Conservation (phyloP, 345 rosid species). For the Hypericum androsaemum region DNA sequence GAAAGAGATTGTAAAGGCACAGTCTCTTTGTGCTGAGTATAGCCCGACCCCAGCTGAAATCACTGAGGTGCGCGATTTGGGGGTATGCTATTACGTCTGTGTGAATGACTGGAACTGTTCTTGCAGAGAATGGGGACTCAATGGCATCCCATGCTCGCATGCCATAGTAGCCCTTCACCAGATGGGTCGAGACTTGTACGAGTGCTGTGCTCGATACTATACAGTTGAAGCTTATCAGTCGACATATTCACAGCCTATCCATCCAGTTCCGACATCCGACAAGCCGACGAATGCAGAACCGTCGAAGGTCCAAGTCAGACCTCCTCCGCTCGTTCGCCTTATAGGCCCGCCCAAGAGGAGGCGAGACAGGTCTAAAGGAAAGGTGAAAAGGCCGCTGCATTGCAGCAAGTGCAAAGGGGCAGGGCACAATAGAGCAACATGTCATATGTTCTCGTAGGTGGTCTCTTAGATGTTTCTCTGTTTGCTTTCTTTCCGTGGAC, state of each 20-base stretch:
- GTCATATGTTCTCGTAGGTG: constrained; percentile 18
- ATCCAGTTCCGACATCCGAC: constrained; percentile 18
- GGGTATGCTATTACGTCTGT: constrained; percentile 6
- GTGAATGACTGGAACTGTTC: constrained; percentile 15
- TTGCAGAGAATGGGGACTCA: constrained; percentile 20
- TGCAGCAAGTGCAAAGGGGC: constrained; percentile 26
- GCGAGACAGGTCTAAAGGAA: constrained; percentile 15
- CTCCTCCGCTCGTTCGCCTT: constrained; percentile 12
- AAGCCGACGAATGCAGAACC: constrained; percentile 9
- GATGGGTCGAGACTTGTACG: constrained; percentile 10
- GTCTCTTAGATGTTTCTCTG: too few relatives aligned
- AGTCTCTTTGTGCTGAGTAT: constrained; percentile 9
- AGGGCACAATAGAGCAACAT: constrained; percentile 21
- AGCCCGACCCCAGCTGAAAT: neutral
- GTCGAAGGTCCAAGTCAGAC: constrained; percentile 9
- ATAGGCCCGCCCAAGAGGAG: constrained; percentile 23
- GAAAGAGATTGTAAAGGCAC: constrained; percentile 13
- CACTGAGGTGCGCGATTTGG: constrained; percentile 12
- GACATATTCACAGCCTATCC: constrained; percentile 18
- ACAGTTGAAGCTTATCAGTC: constrained; percentile 12
- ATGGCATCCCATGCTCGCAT: constrained; percentile 20
- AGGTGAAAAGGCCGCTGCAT: constrained; percentile 18
- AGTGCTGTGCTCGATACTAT: constrained; percentile 19
- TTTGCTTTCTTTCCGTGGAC: too few relatives aligned
- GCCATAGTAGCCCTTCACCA: constrained; percentile 17